A percentile compares a stretch with the other conserved stretches of the same genome.
Evolutionary conservation across 108 stramenopile genomes (phyloP).

Genomic region (Fragilaria crotonensis): DNA sequence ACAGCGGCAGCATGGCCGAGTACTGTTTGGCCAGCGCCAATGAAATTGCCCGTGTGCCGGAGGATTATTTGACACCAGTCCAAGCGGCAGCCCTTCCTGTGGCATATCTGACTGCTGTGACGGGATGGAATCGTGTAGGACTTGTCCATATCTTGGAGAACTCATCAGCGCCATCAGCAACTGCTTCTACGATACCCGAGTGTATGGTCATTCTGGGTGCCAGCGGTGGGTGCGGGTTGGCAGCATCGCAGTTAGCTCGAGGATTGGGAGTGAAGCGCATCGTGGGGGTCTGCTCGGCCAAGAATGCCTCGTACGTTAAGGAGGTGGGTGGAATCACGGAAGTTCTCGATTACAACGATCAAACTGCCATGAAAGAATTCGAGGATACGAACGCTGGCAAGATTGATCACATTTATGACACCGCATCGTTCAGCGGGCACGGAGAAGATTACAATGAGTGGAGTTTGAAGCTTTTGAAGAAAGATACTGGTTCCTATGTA

Average conservation of each 20-base stretch:
- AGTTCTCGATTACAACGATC: slow-evolving; percentile 29
- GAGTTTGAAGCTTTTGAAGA: background rate
- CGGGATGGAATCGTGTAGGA: slow-evolving; percentile 8
- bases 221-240: slow-evolving; percentile 41
- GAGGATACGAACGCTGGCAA: slow-evolving; percentile 18
- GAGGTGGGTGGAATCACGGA: slow-evolving; percentile 8
- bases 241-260: slow-evolving; percentile 30
- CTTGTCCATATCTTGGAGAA: too few relatives aligned
- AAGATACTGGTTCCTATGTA: background rate
- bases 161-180: too few relatives aligned
- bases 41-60: slow-evolving; percentile 22
- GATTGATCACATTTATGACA: slow-evolving; percentile 40
- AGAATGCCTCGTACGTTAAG: slow-evolving; percentile 31
- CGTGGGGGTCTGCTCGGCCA: slow-evolving; percentile 39
- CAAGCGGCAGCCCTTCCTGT: slow-evolving; percentile 24
- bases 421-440: slow-evolving; percentile 32
- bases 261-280: slow-evolving; percentile 26
- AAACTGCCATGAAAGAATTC: slow-evolving; percentile 16
- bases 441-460: slow-evolving; percentile 24
- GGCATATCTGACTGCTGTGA: slow-evolving; percentile 20
- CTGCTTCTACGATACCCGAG: background rate
- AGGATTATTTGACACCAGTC: slow-evolving; percentile 11
- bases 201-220: slow-evolving; percentile 10
- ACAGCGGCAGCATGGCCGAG: slow-evolving; percentile 31
- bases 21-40: slow-evolving; percentile 5